Conservation (phyloP, 75 land plant genomes). For the Cryptomeria japonica region DNA sequence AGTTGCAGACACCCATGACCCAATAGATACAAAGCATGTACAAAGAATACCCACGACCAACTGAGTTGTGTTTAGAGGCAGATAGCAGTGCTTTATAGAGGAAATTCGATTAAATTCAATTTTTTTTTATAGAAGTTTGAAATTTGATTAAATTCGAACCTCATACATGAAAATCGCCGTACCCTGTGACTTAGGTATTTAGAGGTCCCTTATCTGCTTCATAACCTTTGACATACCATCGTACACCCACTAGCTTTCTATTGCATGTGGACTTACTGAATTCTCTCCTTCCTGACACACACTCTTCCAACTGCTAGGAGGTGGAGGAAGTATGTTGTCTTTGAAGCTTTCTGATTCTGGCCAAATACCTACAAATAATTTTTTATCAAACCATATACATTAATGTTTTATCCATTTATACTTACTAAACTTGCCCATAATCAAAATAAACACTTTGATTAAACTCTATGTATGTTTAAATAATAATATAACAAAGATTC, state of each 20-base stretch:
- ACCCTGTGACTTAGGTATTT: no score
- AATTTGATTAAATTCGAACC: no score
- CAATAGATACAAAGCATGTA: no score
- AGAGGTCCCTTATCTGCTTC: conserved; percentile 34
- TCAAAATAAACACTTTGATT: neutral
- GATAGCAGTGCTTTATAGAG: no score
- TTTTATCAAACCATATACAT: neutral
- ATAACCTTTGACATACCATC: conserved; percentile 55
- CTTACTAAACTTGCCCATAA: neutral
- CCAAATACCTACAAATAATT: conserved; percentile 55
- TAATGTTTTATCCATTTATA: neutral
- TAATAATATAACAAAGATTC: neutral
- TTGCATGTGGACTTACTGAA: conserved; percentile 55
- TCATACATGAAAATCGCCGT: no score
- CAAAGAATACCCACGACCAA: no score
- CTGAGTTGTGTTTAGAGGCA: no score
- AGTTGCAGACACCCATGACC: no score
- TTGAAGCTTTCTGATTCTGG: conserved; percentile 81
- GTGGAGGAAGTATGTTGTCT: conserved; percentile 35
- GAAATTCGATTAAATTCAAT: no score
- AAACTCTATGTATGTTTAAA: neutral
- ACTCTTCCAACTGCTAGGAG: conserved; percentile 73
- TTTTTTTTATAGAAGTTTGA: no score
- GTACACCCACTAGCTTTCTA: conserved; percentile 65
- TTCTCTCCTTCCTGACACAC: conserved; percentile 49